phyloP scores from a whole-genome alignment of 768 basidiomycete species.

The Phaeotremella fagi region DNA sequence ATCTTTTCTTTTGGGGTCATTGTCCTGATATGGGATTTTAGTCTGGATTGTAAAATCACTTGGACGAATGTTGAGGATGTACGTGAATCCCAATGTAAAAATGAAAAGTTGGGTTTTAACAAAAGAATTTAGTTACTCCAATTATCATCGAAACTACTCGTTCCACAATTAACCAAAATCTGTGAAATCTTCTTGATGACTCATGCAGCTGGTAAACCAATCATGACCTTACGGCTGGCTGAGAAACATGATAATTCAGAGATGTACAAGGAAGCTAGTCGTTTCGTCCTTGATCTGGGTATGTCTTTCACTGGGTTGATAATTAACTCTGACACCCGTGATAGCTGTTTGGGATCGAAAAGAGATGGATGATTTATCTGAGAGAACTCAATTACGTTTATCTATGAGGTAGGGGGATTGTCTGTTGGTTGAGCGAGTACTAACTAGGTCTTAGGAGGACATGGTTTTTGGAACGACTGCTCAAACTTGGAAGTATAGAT shows the following conservation, averaged over 20 bases:
- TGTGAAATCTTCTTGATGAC: conserved; percentile 84
- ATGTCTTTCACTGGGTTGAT: conserved; percentile 56
- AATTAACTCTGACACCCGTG: not conserved
- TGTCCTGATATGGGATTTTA: conserved; percentile 39
- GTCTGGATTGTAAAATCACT: conserved; percentile 83
- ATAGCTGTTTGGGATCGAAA: conserved; percentile 31
- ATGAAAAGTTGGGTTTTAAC: too few species aligned
- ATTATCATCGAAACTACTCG: conserved; percentile 81
- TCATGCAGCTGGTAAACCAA: conserved; percentile 85
- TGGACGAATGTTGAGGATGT: conserved; percentile 90
- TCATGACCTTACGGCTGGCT: conserved; percentile 87
- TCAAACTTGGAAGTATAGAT: conserved; percentile 80
- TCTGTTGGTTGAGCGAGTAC: not conserved
- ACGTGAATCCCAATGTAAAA: too few species aligned
- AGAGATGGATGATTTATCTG: conserved; percentile 54
- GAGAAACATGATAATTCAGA: conserved; percentile 72
- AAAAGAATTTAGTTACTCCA: conserved; percentile 66
- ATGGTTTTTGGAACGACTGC: conserved; percentile 91
- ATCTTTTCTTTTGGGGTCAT: conserved; percentile 1
- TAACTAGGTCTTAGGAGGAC: conserved; percentile 58
- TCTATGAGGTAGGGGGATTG: conserved; percentile 59
- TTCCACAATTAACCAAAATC: conserved; percentile 70
- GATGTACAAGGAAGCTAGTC: conserved; percentile 74
- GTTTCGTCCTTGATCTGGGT: conserved; percentile 87
- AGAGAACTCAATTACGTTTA: conserved; percentile 78